Base-by-base conservation (phyloP, 495 filamentous ascomycete species). In the Platismatia glauca region DNA sequence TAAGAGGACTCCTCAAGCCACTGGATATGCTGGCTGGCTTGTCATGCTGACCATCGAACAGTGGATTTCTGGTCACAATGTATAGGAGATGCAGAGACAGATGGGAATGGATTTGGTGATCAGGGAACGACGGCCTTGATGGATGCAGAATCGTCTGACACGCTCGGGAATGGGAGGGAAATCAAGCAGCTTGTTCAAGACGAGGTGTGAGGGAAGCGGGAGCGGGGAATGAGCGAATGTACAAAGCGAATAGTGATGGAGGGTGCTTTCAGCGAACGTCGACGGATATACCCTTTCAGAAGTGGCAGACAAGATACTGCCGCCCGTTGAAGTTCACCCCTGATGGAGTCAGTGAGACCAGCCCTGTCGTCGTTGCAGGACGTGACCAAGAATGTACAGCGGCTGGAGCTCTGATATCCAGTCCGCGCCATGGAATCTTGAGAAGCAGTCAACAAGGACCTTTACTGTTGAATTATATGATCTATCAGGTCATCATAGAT, bases 11-110 rank as follows among this genome's bases (percentile, higher is more conserved):
- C 27, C 16, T 20, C 18, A 7, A 33, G 29, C 7, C 16, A 29
- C 35, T 44, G 24, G 56, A 18, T 8, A 5, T 31, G 8, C 7
- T 27, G 44, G 13, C 56, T 20, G 20, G 37, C 34, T 68, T 91
- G 97, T 73, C 80, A 97, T 39, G 80, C 97, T 20, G 95, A 98
- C 34, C 58, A 70, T 33, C 15, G 22, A 33, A 6, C 50, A 55
- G 64, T 68, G 24, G 68, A 70, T 38, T 68, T 67, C 44, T 70
- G 68, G 68, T 59, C 62, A 16, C 62, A 64, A 37, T 67, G 67
- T 37, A 57, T 52, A 15, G 61, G 43, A 7, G 62, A 67, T 31
- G 37, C 59, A 5, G 60, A 41, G 34, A 61, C 55, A 22, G 60
- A 64, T 44, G 59, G 66, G 66, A 62, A 61, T 39, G 59, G 64